phyloP scores from a whole-genome alignment of 1,284 basidiomycete genomes.

The Fomitiporia mediterranea region DNA sequence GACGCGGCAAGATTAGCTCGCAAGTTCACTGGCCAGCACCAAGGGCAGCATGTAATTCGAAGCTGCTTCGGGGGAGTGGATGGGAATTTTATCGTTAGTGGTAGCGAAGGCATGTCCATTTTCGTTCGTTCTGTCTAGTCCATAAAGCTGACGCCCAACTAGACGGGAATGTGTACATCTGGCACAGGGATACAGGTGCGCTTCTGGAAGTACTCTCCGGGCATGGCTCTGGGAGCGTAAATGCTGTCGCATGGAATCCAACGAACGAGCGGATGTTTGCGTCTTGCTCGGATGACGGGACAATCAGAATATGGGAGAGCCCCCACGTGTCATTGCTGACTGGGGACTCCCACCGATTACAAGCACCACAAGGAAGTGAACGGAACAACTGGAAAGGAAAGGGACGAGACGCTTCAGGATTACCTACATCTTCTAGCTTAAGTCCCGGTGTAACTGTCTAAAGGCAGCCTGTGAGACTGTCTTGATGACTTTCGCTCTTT shows the following conservation, averaged over 20 bases:
- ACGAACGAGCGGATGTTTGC: conserved; percentile 86
- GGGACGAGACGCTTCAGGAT: conserved; percentile 50
- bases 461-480: background rate
- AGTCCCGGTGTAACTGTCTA: conserved; percentile 19
- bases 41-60: conserved; percentile 80
- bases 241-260: conserved; percentile 96
- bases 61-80: conserved; percentile 94
- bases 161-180: conserved; percentile 92
- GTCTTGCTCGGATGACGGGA: conserved; percentile 84
- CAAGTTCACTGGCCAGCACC: conserved; percentile 79
- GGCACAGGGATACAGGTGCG: conserved; percentile 84
- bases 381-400: conserved; percentile 64
- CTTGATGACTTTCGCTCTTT: background rate
- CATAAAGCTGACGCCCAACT: background rate
- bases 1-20: conserved; percentile 62
- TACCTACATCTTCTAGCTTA: conserved; percentile 24
- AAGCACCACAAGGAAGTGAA: conserved; percentile 24
- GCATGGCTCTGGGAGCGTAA: conserved; percentile 85
- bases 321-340: conserved; percentile 33
- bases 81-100: conserved; percentile 87
- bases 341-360: background rate
- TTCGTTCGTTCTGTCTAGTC: conserved; percentile 1
- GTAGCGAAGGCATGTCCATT: conserved; percentile 78
- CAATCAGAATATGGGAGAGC: conserved; percentile 82
- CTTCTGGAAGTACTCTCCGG: conserved; percentile 82